These are phyloP conservation scores for Hevea brasiliensis DNA, from an alignment of 345 rosid species.

Conservation along the genomic window DNA sequence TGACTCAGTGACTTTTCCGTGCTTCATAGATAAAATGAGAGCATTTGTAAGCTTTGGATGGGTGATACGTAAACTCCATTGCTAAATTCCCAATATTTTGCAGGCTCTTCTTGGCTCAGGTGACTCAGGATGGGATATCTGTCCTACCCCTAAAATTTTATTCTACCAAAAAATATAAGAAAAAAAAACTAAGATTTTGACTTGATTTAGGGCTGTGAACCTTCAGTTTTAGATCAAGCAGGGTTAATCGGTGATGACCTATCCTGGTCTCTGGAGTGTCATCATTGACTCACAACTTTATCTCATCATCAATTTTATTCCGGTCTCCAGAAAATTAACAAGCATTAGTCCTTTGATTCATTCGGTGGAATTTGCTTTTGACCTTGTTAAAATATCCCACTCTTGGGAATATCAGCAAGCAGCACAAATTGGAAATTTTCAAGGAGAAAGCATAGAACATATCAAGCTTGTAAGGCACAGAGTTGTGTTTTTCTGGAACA, in stretches of 20 bases:
- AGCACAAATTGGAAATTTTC: too few relatives aligned
- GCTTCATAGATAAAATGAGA: too few relatives aligned
- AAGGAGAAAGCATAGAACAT: too few relatives aligned
- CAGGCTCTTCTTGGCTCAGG: too few relatives aligned
- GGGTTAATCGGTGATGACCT: background rate
- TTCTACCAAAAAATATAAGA: background rate
- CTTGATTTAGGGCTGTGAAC: background rate
- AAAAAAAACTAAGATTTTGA: background rate
- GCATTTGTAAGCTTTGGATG: too few relatives aligned
- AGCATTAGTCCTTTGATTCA: background rate
- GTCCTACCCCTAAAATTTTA: too few relatives aligned
- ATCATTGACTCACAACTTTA: background rate
- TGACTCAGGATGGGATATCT: too few relatives aligned
- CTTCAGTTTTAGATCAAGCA: background rate
- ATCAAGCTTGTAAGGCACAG: too few relatives aligned
- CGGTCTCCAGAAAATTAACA: background rate
- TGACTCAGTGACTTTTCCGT: too few relatives aligned
- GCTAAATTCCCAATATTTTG: too few relatives aligned
- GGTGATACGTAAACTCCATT: too few relatives aligned
- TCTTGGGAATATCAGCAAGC: background rate
- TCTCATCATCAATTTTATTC: constrained; percentile 1
- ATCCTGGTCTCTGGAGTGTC: background rate
- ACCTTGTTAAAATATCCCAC: background rate
- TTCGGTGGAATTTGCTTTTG: background rate
- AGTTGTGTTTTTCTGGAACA: too few relatives aligned